Conservation (phyloP, 257 asterid species). For the Nicotiana obtusifolia region DNA sequence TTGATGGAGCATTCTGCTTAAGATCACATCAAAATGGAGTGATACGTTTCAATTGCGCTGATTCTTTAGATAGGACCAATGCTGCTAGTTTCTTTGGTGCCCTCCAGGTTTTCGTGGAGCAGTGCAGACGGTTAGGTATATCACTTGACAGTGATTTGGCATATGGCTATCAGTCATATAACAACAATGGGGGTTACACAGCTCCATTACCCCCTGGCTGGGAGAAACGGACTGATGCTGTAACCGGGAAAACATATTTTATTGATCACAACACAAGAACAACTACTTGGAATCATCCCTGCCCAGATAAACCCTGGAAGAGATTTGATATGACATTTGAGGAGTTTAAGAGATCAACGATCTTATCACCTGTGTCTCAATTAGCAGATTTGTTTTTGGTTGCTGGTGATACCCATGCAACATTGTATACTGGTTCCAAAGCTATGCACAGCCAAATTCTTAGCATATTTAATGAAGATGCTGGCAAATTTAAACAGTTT, state of each 20-base stretch:
- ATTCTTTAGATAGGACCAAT: constrained; percentile 96
- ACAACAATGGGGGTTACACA: constrained; percentile 61
- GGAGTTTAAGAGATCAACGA: constrained; percentile 93
- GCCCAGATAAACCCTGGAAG: constrained; percentile 99
- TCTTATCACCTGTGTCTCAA: constrained; percentile 79
- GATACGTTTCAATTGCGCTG: constrained; percentile 96
- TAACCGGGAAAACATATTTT: constrained; percentile 84
- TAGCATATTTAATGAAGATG: constrained; percentile 89
- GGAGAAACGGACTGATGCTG: constrained; percentile 95
- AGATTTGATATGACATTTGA: constrained; percentile 98
- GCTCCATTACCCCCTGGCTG: constrained; percentile 99
- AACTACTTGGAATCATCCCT: constrained; percentile 98
- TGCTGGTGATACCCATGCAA: constrained; percentile 98
- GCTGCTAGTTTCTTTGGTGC: constrained; percentile 99
- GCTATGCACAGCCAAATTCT: constrained; percentile 99
- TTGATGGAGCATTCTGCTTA: constrained; percentile 92
- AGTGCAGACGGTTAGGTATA: constrained; percentile 93
- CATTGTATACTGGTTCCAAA: constrained; percentile 91
- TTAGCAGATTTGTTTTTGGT: constrained; percentile 78
- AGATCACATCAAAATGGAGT: constrained; percentile 98
- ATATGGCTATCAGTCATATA: constrained; percentile 62
- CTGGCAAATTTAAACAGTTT: constrained; percentile 93
- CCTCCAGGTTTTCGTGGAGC: constrained; percentile 92
- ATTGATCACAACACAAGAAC: constrained; percentile 98
- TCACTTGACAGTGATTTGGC: constrained; percentile 91